phyloP scores from a whole-genome alignment of 2,329 filamentous ascomycete species.

The Penicillium capsulatum region DNA sequence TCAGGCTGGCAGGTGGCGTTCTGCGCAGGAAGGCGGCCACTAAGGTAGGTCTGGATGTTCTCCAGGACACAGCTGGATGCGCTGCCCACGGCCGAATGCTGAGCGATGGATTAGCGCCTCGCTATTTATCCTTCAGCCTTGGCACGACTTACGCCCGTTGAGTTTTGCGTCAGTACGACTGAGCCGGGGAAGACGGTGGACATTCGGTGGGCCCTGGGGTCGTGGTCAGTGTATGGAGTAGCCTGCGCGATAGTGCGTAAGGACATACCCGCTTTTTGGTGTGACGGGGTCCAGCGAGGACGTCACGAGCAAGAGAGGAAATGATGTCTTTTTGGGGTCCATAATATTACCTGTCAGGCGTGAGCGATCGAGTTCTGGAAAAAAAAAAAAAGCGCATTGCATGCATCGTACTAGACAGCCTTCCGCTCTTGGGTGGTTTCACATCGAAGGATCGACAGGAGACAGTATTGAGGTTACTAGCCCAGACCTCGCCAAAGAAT shows the following conservation, averaged over 20 bases:
- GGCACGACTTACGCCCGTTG: background rate
- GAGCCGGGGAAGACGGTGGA: background rate
- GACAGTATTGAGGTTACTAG: conserved; percentile 9
- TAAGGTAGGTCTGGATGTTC: background rate
- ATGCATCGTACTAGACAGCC: conserved; percentile 2
- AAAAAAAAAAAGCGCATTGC: conserved; percentile 1
- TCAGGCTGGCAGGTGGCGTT: background rate
- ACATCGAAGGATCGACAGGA: conserved; percentile 6
- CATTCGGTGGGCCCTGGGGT: background rate
- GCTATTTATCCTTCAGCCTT: background rate
- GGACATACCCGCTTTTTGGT: conserved; percentile 38
- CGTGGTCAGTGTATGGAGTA: background rate
- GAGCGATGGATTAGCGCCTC: background rate
- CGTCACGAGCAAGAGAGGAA: conserved; percentile 54
- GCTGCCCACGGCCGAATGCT: background rate
- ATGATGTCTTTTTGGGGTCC: conserved; percentile 24
- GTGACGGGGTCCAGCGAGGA: conserved; percentile 56
- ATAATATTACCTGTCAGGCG: conserved; percentile 10
- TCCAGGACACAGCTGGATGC: background rate
- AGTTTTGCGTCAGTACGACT: background rate
- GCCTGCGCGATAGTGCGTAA: no score
- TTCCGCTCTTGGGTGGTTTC: conserved; percentile 5
- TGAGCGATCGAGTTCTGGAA: conserved; percentile 7
- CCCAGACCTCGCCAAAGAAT: conserved; percentile 17
- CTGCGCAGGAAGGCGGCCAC: background rate